Conservation (phyloP, 116 monocot genomes). For the Papilionanthe hybrid region DNA sequence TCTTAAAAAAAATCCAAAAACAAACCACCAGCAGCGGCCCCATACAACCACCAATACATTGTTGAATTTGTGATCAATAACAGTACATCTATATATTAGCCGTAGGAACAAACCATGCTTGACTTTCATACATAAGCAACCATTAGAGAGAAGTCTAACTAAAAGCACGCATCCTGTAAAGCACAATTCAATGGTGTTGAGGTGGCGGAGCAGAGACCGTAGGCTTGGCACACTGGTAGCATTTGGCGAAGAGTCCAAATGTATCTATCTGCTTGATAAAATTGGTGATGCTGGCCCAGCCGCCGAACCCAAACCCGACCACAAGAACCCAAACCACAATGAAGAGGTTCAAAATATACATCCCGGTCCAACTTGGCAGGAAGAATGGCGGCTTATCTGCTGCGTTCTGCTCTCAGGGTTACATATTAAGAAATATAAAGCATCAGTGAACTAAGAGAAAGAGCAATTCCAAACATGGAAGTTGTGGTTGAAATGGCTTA, state of each 20-base stretch:
- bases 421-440: background rate
- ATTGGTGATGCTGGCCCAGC: constrained; percentile 37
- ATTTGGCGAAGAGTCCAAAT: constrained; percentile 32
- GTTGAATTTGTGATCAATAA: background rate
- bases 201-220: background rate
- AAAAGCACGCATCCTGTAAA: background rate
- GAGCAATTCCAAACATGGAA: background rate
- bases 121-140: constrained; percentile 7
- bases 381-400: constrained; percentile 20
- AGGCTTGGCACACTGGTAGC: constrained; percentile 19
- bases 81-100: background rate
- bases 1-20: background rate
- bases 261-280: constrained; percentile 28
- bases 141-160: background rate
- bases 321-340: constrained; percentile 36
- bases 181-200: background rate
- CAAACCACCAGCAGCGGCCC: too few species aligned
- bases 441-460: background rate
- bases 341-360: constrained; percentile 29
- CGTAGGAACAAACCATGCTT: background rate
- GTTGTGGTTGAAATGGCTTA: too few species aligned
- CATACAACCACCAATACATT: background rate
- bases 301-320: constrained; percentile 32
- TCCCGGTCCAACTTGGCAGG: constrained; percentile 33
- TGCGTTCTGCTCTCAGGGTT: constrained; percentile 3